Conservation (phyloP, 768 basidiomycete species). For the Termitomyces sp. region DNA sequence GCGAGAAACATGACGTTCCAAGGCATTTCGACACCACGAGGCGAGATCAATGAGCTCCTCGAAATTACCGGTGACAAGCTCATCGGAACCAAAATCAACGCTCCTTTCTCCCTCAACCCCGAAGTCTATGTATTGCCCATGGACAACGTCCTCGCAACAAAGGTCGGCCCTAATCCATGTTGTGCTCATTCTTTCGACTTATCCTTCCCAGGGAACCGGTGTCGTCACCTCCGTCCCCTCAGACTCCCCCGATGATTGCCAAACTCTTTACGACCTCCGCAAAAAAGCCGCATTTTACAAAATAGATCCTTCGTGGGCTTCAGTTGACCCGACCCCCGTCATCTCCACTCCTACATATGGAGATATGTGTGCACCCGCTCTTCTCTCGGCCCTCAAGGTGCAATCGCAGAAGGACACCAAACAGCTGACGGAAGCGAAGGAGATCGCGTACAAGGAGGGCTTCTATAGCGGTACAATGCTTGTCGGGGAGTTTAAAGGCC, state of each 20-base stretch:
- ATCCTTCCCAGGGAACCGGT: slow-evolving; percentile 70
- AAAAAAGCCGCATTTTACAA: slow-evolving; percentile 98
- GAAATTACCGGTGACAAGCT: slow-evolving; percentile 77
- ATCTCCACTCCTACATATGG: slow-evolving; percentile 90
- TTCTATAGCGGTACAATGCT: slow-evolving; percentile 94
- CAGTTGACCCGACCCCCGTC: slow-evolving; percentile 82
- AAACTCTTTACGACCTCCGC: slow-evolving; percentile 82
- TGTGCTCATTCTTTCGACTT: neutral
- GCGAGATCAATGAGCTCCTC: slow-evolving; percentile 64
- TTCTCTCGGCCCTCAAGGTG: slow-evolving; percentile 89
- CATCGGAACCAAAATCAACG: slow-evolving; percentile 85
- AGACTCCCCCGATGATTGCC: slow-evolving; percentile 96
- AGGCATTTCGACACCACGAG: slow-evolving; percentile 69
- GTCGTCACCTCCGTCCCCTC: slow-evolving; percentile 98
- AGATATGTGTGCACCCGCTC: slow-evolving; percentile 76
- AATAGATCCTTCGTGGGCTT: slow-evolving; percentile 84
- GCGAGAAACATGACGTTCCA: slow-evolving; percentile 99
- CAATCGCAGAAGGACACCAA: slow-evolving; percentile 92
- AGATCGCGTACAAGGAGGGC: slow-evolving; percentile 96
- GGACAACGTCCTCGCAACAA: slow-evolving; percentile 95
- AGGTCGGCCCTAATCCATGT: slow-evolving; percentile 36
- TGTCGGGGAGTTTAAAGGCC: slow-evolving; percentile 86
- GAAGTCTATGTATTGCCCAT: slow-evolving; percentile 97
- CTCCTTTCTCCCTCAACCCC: slow-evolving; percentile 75
- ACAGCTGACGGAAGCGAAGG: slow-evolving; percentile 94